Percentiles rank a stretch among this genome's conserved stretches.
phyloP scores from a whole-genome alignment of 1,284 basidiomycete genomes.

The Pascua sp. region DNA sequence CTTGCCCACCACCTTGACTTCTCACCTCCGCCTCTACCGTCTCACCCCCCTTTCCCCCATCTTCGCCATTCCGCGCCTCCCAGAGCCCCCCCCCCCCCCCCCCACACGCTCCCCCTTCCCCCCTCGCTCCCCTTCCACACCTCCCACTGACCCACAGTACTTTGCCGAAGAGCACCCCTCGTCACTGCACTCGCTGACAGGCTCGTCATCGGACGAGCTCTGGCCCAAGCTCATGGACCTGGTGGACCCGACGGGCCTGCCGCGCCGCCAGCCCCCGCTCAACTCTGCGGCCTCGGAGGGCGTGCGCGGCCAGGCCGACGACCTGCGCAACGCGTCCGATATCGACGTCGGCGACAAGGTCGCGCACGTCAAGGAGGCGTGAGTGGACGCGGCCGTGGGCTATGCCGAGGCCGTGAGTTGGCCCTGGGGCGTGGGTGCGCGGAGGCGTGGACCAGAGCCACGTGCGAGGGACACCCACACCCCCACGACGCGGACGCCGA shows the following conservation, averaged over 20 bases:
- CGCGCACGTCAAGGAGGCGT: constrained; percentile 10
- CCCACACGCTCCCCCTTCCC: too few species aligned
- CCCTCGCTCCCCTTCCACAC: not conserved
- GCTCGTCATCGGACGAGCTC: constrained; percentile 76
- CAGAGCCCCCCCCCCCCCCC: too few species aligned
- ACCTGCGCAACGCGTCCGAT: constrained; percentile 39
- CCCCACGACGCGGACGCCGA: too few species aligned
- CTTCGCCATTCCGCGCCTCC: too few species aligned
- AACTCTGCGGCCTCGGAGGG: constrained; percentile 18
- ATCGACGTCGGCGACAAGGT: constrained; percentile 15
- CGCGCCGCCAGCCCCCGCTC: constrained; percentile 15
- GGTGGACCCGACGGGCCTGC: constrained; percentile 41
- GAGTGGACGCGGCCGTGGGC: too few species aligned
- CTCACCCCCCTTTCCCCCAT: too few species aligned
- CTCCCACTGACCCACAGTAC: constrained; percentile 52
- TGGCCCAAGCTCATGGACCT: constrained; percentile 46
- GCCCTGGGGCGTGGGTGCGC: too few species aligned
- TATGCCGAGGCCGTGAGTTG: too few species aligned
- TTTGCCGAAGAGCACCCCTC: constrained; percentile 60
- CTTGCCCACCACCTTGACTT: too few species aligned
- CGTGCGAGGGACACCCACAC: too few species aligned
- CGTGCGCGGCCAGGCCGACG: constrained; percentile 44
- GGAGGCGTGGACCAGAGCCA: too few species aligned
- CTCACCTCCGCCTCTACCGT: too few species aligned
- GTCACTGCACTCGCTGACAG: constrained; percentile 69